Percentiles rank a stretch among this genome's conserved stretches.
Conservation (phyloP, 2,329 filamentous ascomycete species). For the Ophiostoma piceae region DNA sequence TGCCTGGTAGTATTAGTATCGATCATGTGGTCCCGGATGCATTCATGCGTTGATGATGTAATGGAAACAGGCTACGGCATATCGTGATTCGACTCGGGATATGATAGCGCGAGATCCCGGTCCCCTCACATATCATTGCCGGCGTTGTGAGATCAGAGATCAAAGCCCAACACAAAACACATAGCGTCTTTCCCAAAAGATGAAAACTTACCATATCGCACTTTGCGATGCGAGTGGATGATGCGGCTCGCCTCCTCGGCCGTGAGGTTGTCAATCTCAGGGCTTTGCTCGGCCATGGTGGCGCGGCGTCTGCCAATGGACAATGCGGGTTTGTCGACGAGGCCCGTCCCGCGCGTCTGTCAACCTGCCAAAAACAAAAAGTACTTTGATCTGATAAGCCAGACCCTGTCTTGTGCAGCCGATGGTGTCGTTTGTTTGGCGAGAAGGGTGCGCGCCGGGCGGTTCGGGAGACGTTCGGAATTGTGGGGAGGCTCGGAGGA, state of each 20-base stretch:
- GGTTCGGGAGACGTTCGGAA: constrained; percentile 8
- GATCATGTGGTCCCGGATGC: not conserved
- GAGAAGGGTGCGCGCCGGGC: not conserved
- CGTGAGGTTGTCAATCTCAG: constrained; percentile 53
- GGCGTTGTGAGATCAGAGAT: not conserved
- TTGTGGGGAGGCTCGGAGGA: constrained; percentile 11
- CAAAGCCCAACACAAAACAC: not conserved
- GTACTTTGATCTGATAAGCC: constrained; percentile 2
- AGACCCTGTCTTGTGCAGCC: constrained; percentile 1
- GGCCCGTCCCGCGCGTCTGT: not conserved
- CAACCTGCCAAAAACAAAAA: not conserved
- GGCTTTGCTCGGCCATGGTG: constrained; percentile 43
- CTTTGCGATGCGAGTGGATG: constrained; percentile 64
- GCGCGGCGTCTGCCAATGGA: not conserved
- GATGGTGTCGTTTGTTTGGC: not conserved
- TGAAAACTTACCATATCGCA: constrained; percentile 56
- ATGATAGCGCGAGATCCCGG: not conserved
- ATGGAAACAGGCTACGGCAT: not conserved
- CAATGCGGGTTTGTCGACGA: not conserved
- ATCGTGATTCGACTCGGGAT: constrained; percentile 8
- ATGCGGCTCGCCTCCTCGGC: constrained; percentile 63
- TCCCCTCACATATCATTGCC: not conserved
- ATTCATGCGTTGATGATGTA: not conserved
- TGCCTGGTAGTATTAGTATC: constrained; percentile 40
- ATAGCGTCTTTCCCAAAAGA: not conserved